Percentiles rank a stretch among this genome's conserved stretches.
These are phyloP conservation scores for Calonectria multiphialidica DNA, from an alignment of 2,329 filamentous ascomycete species.

Conservation along the genomic window DNA sequence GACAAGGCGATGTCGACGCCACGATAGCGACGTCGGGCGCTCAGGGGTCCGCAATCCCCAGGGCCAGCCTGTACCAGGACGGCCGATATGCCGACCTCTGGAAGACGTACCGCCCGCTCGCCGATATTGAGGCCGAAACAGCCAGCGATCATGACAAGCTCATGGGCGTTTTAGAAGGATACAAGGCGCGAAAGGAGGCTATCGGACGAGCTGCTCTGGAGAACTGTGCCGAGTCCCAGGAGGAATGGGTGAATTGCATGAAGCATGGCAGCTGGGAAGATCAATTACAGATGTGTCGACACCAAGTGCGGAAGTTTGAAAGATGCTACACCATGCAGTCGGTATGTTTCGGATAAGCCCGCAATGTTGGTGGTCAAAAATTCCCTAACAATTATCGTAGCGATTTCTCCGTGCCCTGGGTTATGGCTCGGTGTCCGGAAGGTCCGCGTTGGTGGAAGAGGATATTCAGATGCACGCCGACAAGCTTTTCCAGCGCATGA, in stretches of 20 bases:
- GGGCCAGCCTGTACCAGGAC: constrained; percentile 67
- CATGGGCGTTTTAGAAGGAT: constrained; percentile 82
- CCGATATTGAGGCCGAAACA: constrained; percentile 74
- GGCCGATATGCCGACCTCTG: constrained; percentile 86
- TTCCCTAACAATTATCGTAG: constrained; percentile 53
- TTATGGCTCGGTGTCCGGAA: constrained; percentile 78
- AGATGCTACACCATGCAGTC: constrained; percentile 91
- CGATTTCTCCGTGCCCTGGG: constrained; percentile 92
- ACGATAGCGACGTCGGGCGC: constrained; percentile 31
- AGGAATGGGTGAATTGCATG: constrained; percentile 87
- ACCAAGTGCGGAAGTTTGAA: constrained; percentile 82
- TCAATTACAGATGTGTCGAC: constrained; percentile 82
- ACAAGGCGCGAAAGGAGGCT: constrained; percentile 83
- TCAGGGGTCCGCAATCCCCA: constrained; percentile 53
- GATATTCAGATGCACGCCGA: constrained; percentile 97
- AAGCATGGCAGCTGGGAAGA: constrained; percentile 75
- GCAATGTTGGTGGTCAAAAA: not conserved
- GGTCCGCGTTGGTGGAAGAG: constrained; percentile 79
- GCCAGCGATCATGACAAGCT: constrained; percentile 86
- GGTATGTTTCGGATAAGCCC: constrained; percentile 57
- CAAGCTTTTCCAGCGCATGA: constrained; percentile 87
- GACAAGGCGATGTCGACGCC: constrained; percentile 23
- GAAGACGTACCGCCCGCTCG: constrained; percentile 87
- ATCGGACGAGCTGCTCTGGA: constrained; percentile 89
- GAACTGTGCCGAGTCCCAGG: constrained; percentile 91